phyloP scores from a whole-genome alignment of 1,284 basidiomycete species.

The Melanopsichium pennsylvanicum region DNA sequence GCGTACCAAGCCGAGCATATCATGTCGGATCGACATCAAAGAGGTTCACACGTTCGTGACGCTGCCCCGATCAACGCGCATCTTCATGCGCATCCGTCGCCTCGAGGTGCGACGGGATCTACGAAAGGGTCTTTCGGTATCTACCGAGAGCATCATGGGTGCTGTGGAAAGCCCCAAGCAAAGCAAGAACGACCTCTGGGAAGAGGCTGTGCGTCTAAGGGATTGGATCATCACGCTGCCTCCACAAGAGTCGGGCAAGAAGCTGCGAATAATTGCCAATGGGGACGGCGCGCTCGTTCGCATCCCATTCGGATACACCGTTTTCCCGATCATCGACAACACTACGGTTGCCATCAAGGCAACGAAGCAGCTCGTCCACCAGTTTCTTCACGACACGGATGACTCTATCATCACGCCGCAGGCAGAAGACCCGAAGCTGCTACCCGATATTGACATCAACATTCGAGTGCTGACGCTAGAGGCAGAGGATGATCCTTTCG shows the following conservation, averaged over 20 bases:
- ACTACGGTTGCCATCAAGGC: constrained; percentile 67
- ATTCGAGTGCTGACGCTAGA: constrained; percentile 76
- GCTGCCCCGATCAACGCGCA: constrained; percentile 60
- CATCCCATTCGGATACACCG: constrained; percentile 80
- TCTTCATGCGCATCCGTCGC: constrained; percentile 55
- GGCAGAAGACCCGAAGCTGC: constrained; percentile 59
- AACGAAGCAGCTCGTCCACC: constrained; percentile 67
- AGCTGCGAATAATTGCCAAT: constrained; percentile 67
- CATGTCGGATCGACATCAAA: constrained; percentile 35
- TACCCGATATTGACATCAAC: constrained; percentile 72
- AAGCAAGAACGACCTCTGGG: constrained; percentile 72
- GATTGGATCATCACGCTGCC: constrained; percentile 70
- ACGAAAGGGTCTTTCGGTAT: constrained; percentile 48
- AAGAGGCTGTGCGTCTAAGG: constrained; percentile 77
- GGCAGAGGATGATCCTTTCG: constrained; percentile 87
- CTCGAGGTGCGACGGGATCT: constrained; percentile 56
- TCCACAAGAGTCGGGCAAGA: constrained; percentile 16
- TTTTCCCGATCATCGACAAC: constrained; percentile 70
- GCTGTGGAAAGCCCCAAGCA: constrained; percentile 67
- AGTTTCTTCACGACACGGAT: constrained; percentile 64
- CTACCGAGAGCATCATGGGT: constrained; percentile 66
- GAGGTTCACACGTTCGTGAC: constrained; percentile 62
- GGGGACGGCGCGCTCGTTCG: constrained; percentile 77
- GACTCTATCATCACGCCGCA: constrained; percentile 58
- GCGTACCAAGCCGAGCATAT: constrained; percentile 9